phyloP scores from a whole-genome alignment of 2,329 filamentous ascomycete genomes.

The Helotiales sp. region DNA sequence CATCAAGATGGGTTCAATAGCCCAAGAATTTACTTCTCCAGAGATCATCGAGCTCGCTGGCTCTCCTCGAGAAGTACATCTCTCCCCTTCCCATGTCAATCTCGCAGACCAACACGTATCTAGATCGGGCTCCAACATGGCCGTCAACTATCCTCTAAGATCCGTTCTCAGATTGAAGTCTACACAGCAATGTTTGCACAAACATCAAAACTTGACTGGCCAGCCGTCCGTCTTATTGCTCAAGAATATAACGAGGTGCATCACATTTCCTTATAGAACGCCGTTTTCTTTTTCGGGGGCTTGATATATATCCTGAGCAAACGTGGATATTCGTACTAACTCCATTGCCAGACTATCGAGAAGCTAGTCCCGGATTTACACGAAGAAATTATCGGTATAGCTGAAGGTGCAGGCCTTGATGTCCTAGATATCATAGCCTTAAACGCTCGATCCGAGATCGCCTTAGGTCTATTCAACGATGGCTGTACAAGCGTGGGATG shows the following conservation, averaged over 20 bases:
- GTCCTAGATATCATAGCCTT: constrained; percentile 48
- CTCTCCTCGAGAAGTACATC: neutral
- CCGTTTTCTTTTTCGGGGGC: too few relatives aligned
- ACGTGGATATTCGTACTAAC: too few relatives aligned
- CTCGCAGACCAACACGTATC: neutral
- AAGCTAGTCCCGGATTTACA: constrained; percentile 23
- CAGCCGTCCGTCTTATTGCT: constrained; percentile 13
- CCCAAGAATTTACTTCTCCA: neutral
- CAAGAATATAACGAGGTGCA: constrained; percentile 13
- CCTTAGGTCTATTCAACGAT: constrained; percentile 48
- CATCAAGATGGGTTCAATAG: constrained; percentile 4
- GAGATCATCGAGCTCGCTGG: constrained; percentile 7
- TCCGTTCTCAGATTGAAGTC: constrained; percentile 36
- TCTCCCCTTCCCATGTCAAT: neutral
- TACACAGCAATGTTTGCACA: constrained; percentile 36
- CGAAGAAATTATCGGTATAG: constrained; percentile 43
- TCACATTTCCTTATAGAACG: too few relatives aligned
- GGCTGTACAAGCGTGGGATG: constrained; percentile 50
- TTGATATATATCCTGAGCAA: too few relatives aligned
- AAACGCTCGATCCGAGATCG: constrained; percentile 52
- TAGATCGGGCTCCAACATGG: constrained; percentile 12
- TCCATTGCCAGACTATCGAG: constrained; percentile 5
- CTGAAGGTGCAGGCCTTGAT: constrained; percentile 41
- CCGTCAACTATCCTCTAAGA: constrained; percentile 22
- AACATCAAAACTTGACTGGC: constrained; percentile 36